Percentiles rank a stretch among this genome's conserved stretches.
phyloP scores from a whole-genome alignment of 345 rosid species.

The Firmiana major region DNA sequence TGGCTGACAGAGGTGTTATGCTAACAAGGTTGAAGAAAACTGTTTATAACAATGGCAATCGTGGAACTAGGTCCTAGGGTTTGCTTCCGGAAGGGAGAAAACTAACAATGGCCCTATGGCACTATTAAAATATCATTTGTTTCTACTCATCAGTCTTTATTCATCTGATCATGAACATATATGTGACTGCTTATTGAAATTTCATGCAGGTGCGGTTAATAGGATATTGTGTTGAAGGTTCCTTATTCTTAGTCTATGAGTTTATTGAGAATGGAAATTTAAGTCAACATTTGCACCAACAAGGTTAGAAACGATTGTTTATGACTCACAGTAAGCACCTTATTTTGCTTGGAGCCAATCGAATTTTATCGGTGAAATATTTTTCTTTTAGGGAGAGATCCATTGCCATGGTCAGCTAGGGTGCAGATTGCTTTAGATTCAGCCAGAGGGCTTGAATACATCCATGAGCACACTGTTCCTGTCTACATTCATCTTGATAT shows the following conservation, averaged over 20 bases:
- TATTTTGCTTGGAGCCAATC: neutral
- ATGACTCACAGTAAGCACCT: neutral
- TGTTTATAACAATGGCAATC: neutral
- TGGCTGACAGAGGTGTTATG: neutral
- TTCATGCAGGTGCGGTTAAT: constrained; percentile 46
- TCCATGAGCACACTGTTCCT: constrained; percentile 95
- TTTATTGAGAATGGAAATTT: constrained; percentile 91
- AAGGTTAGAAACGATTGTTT: constrained; percentile 40
- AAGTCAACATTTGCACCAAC: constrained; percentile 74
- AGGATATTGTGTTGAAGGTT: constrained; percentile 90
- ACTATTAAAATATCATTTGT: neutral
- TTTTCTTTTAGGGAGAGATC: neutral
- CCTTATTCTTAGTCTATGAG: constrained; percentile 84
- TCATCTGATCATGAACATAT: neutral
- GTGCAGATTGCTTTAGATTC: too few relatives aligned
- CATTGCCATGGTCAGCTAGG: too few relatives aligned
- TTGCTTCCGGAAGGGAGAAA: too few relatives aligned
- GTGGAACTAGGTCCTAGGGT: neutral
- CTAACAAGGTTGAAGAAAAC: neutral
- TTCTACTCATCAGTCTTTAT: neutral
- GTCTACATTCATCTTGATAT: constrained; percentile 94
- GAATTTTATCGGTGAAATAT: constrained; percentile 8
- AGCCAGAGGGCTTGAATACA: constrained; percentile 43
- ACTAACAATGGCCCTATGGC: neutral
- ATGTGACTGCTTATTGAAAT: neutral